Conservation (phyloP, 2,329 filamentous ascomycete species). For the Pseudogymnoascus sp. region DNA sequence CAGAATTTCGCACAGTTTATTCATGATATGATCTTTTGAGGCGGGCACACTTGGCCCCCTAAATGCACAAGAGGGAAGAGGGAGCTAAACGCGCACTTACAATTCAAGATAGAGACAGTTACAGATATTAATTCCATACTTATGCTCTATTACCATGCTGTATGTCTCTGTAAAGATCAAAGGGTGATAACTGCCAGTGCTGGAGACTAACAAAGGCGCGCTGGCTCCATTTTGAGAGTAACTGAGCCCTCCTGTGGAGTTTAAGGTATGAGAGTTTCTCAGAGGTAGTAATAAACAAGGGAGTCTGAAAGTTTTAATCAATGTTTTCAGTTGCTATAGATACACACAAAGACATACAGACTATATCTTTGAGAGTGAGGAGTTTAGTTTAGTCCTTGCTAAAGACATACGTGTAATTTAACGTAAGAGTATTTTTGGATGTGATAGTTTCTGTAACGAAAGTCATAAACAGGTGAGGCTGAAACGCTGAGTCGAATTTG, state of each 20-base stretch:
- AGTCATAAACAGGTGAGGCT: neutral
- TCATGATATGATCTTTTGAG: neutral
- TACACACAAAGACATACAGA: neutral
- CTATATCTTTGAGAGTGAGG: neutral
- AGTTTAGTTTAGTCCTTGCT: neutral
- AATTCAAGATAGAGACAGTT: neutral
- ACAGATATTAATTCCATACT: neutral
- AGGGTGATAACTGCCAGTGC: neutral
- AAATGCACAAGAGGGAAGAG: neutral
- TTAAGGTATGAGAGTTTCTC: no score
- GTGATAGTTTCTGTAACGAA: neutral
- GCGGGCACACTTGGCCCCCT: neutral
- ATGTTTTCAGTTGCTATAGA: neutral
- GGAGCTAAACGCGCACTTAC: neutral
- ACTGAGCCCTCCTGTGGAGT: no score
- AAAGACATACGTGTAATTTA: neutral
- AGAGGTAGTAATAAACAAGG: no score
- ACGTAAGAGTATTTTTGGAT: neutral
- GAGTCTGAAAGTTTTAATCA: no score
- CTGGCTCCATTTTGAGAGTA: no score
- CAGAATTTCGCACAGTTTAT: neutral
- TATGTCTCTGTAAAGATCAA: neutral
- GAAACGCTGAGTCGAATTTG: neutral
- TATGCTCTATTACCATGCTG: neutral
- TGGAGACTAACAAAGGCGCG: no score